These are phyloP conservation scores for Colletotrichum gigasporum DNA, from an alignment of 2,329 filamentous ascomycete species.

Conservation along the genomic window DNA sequence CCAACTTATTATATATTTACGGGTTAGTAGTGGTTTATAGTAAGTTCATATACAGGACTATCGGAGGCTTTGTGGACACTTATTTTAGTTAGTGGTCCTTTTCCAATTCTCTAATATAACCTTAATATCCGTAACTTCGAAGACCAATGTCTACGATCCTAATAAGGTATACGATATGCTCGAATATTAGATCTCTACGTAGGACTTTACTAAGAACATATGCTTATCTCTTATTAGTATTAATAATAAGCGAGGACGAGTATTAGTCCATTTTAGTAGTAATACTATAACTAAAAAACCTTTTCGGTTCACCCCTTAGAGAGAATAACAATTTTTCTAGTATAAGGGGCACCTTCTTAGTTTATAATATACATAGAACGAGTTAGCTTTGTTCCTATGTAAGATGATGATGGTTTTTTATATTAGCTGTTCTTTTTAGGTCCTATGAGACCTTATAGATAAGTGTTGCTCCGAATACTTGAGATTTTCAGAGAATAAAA, in stretches of 20 bases:
- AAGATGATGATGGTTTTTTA: conserved; percentile 32
- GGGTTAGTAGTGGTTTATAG: too few relatives aligned
- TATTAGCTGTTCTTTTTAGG: conserved; percentile 33
- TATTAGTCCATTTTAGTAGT: not conserved
- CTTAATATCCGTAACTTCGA: too few relatives aligned
- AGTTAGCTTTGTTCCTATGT: not conserved
- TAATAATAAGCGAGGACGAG: not conserved
- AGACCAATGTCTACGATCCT: too few relatives aligned
- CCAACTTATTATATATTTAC: too few relatives aligned
- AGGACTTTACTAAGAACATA: not conserved
- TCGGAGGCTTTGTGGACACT: too few relatives aligned
- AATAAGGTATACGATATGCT: too few relatives aligned
- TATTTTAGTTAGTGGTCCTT: too few relatives aligned
- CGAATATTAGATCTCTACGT: not conserved
- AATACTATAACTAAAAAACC: not conserved
- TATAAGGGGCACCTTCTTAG: not conserved
- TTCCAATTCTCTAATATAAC: too few relatives aligned
- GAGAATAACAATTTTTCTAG: not conserved
- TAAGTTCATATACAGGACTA: too few relatives aligned
- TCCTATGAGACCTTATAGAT: conserved; percentile 41
- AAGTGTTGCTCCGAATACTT: conserved; percentile 42
- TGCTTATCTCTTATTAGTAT: not conserved
- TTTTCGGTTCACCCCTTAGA: not conserved
- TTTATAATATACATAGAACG: not conserved
- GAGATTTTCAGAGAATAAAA: conserved; percentile 39